Evolutionary conservation across 1,284 basidiomycete genomes (phyloP).

Genomic region (Tilletia walkeri): DNA sequence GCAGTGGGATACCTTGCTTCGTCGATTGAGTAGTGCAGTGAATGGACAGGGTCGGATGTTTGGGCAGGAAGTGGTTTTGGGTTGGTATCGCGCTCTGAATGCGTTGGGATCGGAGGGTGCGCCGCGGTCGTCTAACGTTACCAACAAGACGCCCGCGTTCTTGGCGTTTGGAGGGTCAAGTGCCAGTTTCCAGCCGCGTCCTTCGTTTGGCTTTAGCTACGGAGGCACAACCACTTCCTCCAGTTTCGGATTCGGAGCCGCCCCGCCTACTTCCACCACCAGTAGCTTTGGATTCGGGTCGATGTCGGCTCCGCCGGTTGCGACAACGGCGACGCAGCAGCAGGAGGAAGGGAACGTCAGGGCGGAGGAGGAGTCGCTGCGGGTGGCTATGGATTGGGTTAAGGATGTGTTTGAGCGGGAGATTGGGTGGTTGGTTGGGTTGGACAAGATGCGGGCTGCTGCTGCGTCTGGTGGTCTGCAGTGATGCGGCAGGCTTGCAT

Average conservation of each 20-base stretch:
- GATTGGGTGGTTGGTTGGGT: constrained; percentile 41
- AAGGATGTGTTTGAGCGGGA: constrained; percentile 35
- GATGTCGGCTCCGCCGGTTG: background rate
- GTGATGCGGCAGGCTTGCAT: no score
- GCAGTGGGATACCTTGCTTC: constrained; percentile 44
- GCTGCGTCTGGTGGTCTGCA: background rate
- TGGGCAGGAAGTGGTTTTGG: constrained; percentile 40
- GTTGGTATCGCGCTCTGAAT: constrained; percentile 40
- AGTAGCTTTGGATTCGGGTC: constrained; percentile 5
- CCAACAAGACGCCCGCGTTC: no score
- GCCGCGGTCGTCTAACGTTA: no score
- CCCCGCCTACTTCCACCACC: background rate
- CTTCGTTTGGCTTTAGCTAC: constrained; percentile 12
- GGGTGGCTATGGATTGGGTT: constrained; percentile 38
- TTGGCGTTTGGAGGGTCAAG: constrained; percentile 6
- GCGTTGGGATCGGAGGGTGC: constrained; percentile 16
- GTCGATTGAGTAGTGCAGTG: constrained; percentile 37
- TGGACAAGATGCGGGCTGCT: constrained; percentile 17
- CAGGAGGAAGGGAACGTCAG: constrained; percentile 16
- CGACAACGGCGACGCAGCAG: background rate
- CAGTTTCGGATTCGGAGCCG: constrained; percentile 8
- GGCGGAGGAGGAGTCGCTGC: constrained; percentile 30
- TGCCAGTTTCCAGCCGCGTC: constrained; percentile 9
- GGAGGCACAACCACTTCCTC: background rate
- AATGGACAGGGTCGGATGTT: constrained; percentile 52